Percentiles rank a stretch among this genome's conserved stretches.
Evolutionary conservation across 176 grass and related monocot genomes (phyloP).

Genomic region (Hordeum marinum): DNA sequence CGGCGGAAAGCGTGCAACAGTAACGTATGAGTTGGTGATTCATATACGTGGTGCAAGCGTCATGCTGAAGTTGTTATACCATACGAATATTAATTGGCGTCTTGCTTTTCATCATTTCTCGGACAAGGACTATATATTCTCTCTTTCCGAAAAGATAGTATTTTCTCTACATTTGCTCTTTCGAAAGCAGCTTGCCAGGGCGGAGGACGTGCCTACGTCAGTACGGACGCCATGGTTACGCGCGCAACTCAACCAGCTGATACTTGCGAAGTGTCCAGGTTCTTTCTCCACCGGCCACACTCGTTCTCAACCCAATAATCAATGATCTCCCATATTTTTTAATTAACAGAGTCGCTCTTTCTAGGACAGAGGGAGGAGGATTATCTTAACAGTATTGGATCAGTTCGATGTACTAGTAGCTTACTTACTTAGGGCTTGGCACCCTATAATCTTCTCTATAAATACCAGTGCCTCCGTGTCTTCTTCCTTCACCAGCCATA

Average conservation of each 20-base stretch:
- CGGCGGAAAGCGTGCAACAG: not conserved
- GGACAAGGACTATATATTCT: not conserved
- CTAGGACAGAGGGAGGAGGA: not conserved
- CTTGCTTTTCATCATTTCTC: not conserved
- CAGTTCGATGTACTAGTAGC: not conserved
- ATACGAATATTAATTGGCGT: not conserved
- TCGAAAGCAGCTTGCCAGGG: not conserved
- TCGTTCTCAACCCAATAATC: not conserved
- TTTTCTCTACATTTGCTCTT: too few relatives aligned
- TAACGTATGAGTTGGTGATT: not conserved
- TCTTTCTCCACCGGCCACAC: not conserved
- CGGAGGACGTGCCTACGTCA: not conserved
- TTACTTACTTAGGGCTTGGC: not conserved
- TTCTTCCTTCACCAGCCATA: not conserved
- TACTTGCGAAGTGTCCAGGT: not conserved
- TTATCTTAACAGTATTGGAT: not conserved
- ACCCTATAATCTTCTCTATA: not conserved
- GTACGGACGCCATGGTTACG: not conserved
- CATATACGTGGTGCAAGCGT: not conserved
- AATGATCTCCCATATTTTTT: not conserved
- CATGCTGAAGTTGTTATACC: slow-evolving; percentile 1
- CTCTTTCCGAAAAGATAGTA: not conserved
- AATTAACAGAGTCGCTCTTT: not conserved
- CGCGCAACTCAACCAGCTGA: not conserved
- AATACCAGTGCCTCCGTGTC: not conserved